Conservation (phyloP, 129 eudicot species). For the Sambucus nigra region DNA sequence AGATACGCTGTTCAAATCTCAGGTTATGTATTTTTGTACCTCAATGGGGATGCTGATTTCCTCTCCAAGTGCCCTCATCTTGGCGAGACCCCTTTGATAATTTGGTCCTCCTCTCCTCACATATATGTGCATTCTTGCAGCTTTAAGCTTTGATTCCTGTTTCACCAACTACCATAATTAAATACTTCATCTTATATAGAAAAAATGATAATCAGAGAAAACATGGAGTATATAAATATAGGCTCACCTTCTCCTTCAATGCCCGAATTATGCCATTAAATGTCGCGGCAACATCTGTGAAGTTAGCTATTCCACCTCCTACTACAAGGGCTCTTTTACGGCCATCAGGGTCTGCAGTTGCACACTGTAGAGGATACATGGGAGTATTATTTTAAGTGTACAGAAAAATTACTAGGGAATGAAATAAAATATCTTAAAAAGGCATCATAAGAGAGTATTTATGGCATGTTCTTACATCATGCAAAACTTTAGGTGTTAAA, state of each 20-base stretch:
- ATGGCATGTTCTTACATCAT: too few relatives aligned
- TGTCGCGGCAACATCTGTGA: conserved; percentile 98
- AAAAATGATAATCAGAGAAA: not conserved
- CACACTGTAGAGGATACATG: conserved; percentile 53
- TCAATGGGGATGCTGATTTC: conserved; percentile 96
- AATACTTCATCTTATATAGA: not conserved
- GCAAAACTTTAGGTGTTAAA: too few relatives aligned
- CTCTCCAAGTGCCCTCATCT: conserved; percentile 79
- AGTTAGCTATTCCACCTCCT: conserved; percentile 99
- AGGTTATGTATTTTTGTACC: conserved; percentile 26
- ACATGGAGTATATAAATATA: not conserved
- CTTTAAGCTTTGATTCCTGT: conserved; percentile 92
- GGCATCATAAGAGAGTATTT: too few relatives aligned
- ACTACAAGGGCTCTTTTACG: conserved; percentile 79
- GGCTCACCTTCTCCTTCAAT: conserved; percentile 79
- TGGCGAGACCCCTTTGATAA: conserved; percentile 90
- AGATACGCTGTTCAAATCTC: too few relatives aligned
- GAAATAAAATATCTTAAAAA: too few relatives aligned
- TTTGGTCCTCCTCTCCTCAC: conserved; percentile 99
- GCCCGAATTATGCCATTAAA: conserved; percentile 97
- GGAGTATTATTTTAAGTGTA: not conserved
- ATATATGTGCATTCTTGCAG: conserved; percentile 84
- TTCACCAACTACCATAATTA: not conserved
- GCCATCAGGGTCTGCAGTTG: conserved; percentile 96
- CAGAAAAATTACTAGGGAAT: too few relatives aligned